Conservation (phyloP, 768 basidiomycete genomes). For the Tylopilus vinaceipallidus region DNA sequence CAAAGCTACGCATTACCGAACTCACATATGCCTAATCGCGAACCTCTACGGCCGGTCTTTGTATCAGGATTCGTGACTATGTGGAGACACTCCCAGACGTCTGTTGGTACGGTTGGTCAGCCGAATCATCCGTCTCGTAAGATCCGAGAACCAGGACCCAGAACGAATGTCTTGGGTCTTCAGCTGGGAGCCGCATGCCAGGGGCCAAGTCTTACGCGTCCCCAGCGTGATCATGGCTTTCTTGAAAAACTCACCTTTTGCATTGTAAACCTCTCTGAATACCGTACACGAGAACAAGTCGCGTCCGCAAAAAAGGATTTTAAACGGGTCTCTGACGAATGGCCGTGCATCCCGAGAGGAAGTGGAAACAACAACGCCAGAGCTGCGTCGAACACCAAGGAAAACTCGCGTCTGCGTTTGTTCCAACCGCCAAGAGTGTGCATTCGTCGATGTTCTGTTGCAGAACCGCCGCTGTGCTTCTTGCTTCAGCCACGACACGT, state of each 20-base stretch:
- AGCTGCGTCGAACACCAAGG: background rate
- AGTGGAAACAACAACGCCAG: background rate
- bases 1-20: background rate
- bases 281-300: conserved; percentile 84
- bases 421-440: background rate
- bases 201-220: background rate
- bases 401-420: background rate
- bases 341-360: background rate
- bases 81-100: conserved; percentile 69
- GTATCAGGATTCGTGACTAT: conserved; percentile 75
- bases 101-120: conserved; percentile 39
- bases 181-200: background rate
- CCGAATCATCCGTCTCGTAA: background rate
- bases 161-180: no score
- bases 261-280: conserved; percentile 59
- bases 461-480: background rate
- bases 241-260: conserved; percentile 48
- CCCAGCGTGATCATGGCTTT: background rate
- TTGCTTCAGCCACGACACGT: background rate
- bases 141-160: background rate
- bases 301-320: conserved; percentile 86
- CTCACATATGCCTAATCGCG: conserved; percentile 53
- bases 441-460: background rate
- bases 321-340: conserved; percentile 41
- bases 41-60: conserved; percentile 59